Evolutionary conservation across 1,139 yeast genomes (phyloP), one percentile per base, ranked within the genome.

Genomic region (Pichia inconspicua): DNA sequence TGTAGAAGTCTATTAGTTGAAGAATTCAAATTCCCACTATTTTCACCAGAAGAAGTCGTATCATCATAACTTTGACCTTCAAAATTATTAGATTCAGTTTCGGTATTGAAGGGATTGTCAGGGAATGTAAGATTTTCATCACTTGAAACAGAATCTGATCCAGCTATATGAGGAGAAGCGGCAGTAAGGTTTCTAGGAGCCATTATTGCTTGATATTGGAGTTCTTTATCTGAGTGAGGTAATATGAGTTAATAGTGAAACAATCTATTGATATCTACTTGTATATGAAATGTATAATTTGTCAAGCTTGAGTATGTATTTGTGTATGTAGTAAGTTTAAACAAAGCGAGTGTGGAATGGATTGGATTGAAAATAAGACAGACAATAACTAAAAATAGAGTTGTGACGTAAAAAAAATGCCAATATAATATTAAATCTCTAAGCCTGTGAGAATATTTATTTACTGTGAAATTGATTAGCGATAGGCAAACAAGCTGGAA

Each of bases 111-210:
- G 12, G 66, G 66, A 46, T 63, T 61, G 38, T 44, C 57, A 22
- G 25, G 44, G 17, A 41, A 31, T 6, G 49, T 43, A 5, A 40
- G 11, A 34, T 47, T 43, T 15, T 47, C 53, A 9, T 52, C 55
- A 36, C 52, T 51, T 2, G 53, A 46, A 8, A 52, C 49, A 38
- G 62, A 57, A 47, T 51, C 53, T 11, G 64, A 56, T 28, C 30
- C 17, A 11, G 58, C 65, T 45, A 60, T 49, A 40, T 61, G 64
- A 17, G 67, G 66, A 3, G 66, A 60, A 41, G 58, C 55, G 4
- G 65, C 49, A 7, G 67, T 64, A 38, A 64, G 51, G 50, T 62
- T 63, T 50, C 67, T 58, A n/a, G 64, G 55, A 3, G 67, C 52
- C 65, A 62, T 62, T 22, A 22, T 17, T 5, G 5, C 22, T 22